Base-by-base conservation (phyloP, 805 yeast genomes). In the Kodamaea nitidulidarum region DNA sequence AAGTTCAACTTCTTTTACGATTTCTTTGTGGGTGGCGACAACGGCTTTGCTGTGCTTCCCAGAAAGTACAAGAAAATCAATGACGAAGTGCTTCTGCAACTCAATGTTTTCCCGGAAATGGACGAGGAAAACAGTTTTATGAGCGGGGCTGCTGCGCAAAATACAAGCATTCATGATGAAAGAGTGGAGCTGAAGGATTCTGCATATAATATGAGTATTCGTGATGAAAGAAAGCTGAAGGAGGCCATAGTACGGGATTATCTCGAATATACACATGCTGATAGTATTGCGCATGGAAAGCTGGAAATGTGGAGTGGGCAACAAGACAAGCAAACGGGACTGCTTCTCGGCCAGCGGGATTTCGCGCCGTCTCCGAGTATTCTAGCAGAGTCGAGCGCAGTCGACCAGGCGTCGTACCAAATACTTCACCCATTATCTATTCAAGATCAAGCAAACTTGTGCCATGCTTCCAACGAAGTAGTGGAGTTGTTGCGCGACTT, bases 401-500 rank as follows among this genome's bases (percentile, higher is more conserved):
- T 25, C 12, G 32, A 30, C 15, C 18, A 30, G 7, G 5, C 9
- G 3, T 16, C 32, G 4, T 30, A 16, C 12, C 11, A 15, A 7
- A 15, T 30, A 4, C 7, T 22, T 10, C 45, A 44, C 14, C 51
- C 45, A 6, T 47, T 42, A 24, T 38, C 50, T 4, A 42, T 22
- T 12, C 47, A 37, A 14, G 59, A 53, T 16, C 54, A 40, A 29
- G 11, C 33, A 4, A 41, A 46, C 9, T 30, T 56, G 7, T 32
- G 51, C 21, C 25, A 41, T 7, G 46, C 42, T 22, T 32, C 56
- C 18, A 41, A 32, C n/a, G 48, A 48, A 21, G 45, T 57, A 4
- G 46, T 65, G 3, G 56, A 61, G 1, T 48, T 55, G 8, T 42
- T 65, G 15, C 49, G 48, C 20, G 69, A 63, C 26, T 54, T 51